Evolutionary conservation across 345 rosid genomes (phyloP).

Genomic region (Salix dunnii): DNA sequence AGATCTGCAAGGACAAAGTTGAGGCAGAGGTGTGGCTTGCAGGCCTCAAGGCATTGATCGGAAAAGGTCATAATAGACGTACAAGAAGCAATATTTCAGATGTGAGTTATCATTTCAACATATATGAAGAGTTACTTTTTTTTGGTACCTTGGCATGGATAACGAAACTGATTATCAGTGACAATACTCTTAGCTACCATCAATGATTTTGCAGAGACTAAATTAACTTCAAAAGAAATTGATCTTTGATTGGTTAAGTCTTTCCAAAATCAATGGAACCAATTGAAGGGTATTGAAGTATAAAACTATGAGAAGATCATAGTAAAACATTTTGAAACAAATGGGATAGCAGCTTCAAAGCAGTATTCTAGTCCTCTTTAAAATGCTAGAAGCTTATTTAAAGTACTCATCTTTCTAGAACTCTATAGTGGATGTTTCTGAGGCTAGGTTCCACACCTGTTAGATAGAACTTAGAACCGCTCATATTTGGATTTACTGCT

Average conservation of each 20-base stretch:
- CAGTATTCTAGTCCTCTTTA: too few relatives aligned
- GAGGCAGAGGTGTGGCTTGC: constrained; percentile 91
- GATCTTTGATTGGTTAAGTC: background rate
- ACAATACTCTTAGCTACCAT: background rate
- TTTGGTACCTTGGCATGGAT: background rate
- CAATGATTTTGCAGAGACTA: background rate
- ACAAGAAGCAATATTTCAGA: constrained; percentile 65
- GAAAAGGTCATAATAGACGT: constrained; percentile 47
- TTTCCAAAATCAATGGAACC: background rate
- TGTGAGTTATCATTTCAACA: constrained; percentile 39
- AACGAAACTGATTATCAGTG: background rate
- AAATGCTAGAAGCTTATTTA: too few relatives aligned
- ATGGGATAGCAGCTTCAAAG: too few relatives aligned
- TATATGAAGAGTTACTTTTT: background rate
- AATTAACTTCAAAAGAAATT: background rate
- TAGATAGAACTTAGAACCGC: too few relatives aligned
- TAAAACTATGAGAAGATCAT: too few relatives aligned
- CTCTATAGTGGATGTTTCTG: too few relatives aligned
- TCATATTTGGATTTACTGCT: too few relatives aligned
- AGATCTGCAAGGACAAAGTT: constrained; percentile 97
- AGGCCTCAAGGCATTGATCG: constrained; percentile 67
- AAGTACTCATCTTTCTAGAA: too few relatives aligned
- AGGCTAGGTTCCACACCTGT: too few relatives aligned
- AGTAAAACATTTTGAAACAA: too few relatives aligned
- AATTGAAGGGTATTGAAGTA: background rate